Evolutionary conservation across 371 early-diverging fungal genomes (phyloP).

Genomic region (Choanephora cucurbitarum): DNA sequence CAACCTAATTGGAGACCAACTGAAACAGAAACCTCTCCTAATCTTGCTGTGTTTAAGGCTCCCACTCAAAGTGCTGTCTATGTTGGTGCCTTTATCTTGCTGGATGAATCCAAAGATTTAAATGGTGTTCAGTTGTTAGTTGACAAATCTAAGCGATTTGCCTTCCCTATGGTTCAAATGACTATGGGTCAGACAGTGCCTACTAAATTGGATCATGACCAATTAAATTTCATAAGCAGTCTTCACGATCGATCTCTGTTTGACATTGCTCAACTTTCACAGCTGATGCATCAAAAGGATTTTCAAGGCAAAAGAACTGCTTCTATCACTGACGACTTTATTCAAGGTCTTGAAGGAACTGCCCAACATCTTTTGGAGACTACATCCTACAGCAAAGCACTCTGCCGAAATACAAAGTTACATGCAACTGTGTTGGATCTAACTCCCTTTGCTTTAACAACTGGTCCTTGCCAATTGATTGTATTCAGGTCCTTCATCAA

Average conservation of each 20-base stretch:
- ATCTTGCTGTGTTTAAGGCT: conserved; percentile 18
- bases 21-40: conserved; percentile 11
- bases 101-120: conserved; percentile 28
- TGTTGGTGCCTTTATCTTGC: conserved; percentile 37
- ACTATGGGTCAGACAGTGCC: conserved; percentile 14
- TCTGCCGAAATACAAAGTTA: conserved; percentile 29
- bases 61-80: conserved; percentile 23
- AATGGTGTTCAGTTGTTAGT: conserved; percentile 30
- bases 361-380: conserved; percentile 24
- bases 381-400: conserved; percentile 28
- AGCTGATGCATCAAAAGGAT: background rate
- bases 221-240: conserved; percentile 23
- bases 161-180: conserved; percentile 40
- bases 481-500: conserved; percentile 37
- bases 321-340: conserved; percentile 16
- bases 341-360: conserved; percentile 28
- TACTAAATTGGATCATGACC: conserved; percentile 13
- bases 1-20: conserved; percentile 12
- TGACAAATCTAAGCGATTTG: conserved; percentile 32
- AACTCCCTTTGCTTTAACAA: conserved; percentile 37
- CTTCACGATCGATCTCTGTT: conserved; percentile 31
- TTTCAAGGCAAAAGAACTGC: background rate
- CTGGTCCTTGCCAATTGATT: conserved; percentile 40
- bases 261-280: conserved; percentile 15
- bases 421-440: conserved; percentile 35